Percentiles rank a stretch among this genome's conserved stretches.
phyloP scores from a whole-genome alignment of 2,329 filamentous ascomycete species.

The Spiromastix sp. region DNA sequence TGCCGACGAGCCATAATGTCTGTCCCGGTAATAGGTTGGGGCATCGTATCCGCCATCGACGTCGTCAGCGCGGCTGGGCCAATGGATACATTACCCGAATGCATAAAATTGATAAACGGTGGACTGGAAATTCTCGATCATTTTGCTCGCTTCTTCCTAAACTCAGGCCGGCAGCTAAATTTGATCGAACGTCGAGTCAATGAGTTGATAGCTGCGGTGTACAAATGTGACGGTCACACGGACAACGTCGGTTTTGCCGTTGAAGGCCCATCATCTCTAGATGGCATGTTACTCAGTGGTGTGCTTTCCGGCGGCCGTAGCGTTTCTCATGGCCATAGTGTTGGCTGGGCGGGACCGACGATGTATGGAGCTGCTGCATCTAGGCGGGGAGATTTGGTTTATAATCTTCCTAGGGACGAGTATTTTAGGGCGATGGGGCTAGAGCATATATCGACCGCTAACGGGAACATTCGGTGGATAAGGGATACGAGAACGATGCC shows the following conservation, averaged over 20 bases:
- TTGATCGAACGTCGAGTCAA: slow-evolving; percentile 39
- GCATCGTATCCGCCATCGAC: slow-evolving; percentile 54
- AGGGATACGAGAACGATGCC: too few relatives aligned
- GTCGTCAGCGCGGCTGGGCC: slow-evolving; percentile 52
- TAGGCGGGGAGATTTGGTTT: slow-evolving; percentile 34
- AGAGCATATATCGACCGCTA: slow-evolving; percentile 10
- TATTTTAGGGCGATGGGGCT: slow-evolving; percentile 23
- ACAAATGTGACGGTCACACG: slow-evolving; percentile 24
- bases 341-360: too few relatives aligned
- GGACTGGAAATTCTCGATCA: slow-evolving; percentile 47
- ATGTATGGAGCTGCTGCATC: slow-evolving; percentile 9
- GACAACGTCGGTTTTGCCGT: slow-evolving; percentile 24
- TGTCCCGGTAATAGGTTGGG: slow-evolving; percentile 53
- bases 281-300: too few relatives aligned
- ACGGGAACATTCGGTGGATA: slow-evolving; percentile 21
- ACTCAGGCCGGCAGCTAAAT: slow-evolving; percentile 41
- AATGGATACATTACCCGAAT: slow-evolving; percentile 39
- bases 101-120: slow-evolving; percentile 45
- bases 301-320: too few relatives aligned
- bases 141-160: slow-evolving; percentile 50
- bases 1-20: slow-evolving; percentile 40
- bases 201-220: slow-evolving; percentile 30
- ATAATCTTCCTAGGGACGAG: slow-evolving; percentile 22
- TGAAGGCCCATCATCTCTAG: too few relatives aligned
- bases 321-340: too few relatives aligned